A percentile compares a stretch with the other conserved stretches of the same genome.
phyloP scores from a whole-genome alignment of 2,329 filamentous ascomycete species.

The Laburnicola sp. region DNA sequence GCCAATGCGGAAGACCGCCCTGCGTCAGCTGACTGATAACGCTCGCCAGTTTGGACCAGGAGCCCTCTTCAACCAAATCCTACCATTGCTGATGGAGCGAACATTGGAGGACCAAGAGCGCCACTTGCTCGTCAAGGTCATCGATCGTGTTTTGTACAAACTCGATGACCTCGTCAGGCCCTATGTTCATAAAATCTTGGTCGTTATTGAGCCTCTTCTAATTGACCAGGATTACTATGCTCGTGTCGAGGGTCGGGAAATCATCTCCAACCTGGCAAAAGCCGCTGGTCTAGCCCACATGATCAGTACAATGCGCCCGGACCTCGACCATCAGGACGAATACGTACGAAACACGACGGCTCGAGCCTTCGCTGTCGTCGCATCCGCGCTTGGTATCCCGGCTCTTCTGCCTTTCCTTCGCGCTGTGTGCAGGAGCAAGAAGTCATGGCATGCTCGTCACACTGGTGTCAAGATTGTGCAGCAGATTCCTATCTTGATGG shows the following conservation, averaged over 20 bases:
- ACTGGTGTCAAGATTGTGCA: conserved; percentile 99
- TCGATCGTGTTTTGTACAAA: conserved; percentile 97
- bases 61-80: conserved; percentile 93
- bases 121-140: conserved; percentile 97
- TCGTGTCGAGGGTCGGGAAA: conserved; percentile 95
- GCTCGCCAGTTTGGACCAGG: conserved; percentile 94
- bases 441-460: conserved; percentile 97
- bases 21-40: conserved; percentile 96
- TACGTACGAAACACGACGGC: conserved; percentile 98
- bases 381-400: conserved; percentile 92
- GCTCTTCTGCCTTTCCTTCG: conserved; percentile 92
- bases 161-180: conserved; percentile 94
- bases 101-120: conserved; percentile 96
- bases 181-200: conserved; percentile 96
- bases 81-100: conserved; percentile 97
- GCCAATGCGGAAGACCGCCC: conserved; percentile 96
- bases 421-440: conserved; percentile 96
- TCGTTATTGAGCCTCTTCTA: conserved; percentile 97
- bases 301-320: conserved; percentile 98
- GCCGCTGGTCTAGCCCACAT: conserved; percentile 96
- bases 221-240: conserved; percentile 99
- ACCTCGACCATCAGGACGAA: conserved; percentile 98
- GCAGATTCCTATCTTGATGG: conserved; percentile 98
- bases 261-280: conserved; percentile 97
- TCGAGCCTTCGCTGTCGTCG: conserved; percentile 94